Evolutionary conservation across 345 rosid genomes (phyloP).

Genomic region (Populus alba): DNA sequence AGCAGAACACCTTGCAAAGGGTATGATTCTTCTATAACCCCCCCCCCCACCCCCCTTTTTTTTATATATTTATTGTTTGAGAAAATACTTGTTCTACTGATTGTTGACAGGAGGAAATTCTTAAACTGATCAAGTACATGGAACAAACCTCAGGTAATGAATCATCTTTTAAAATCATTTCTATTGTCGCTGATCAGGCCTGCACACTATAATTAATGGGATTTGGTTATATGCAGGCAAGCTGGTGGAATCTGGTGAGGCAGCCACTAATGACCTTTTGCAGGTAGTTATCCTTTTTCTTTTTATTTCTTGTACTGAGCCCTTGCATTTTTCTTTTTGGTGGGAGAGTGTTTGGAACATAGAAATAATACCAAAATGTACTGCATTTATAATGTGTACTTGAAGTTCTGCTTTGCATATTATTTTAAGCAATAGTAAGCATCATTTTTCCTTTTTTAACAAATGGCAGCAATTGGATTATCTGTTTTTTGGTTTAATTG

Average conservation of each 20-base stretch:
- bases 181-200: neutral
- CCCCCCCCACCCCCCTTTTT: neutral
- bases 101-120: constrained; percentile 82
- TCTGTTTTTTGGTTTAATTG: neutral
- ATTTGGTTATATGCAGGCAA: constrained; percentile 49
- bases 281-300: constrained; percentile 43
- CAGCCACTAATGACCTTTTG: constrained; percentile 46
- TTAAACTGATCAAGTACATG: constrained; percentile 68
- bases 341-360: neutral
- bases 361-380: neutral
- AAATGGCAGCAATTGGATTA: neutral
- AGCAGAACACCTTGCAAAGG: constrained; percentile 76
- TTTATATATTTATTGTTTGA: neutral
- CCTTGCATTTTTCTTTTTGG: neutral
- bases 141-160: constrained; percentile 80
- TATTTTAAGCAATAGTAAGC: neutral
- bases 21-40: constrained; percentile 28
- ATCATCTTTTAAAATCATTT: neutral
- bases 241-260: constrained; percentile 55
- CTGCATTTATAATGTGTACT: neutral
- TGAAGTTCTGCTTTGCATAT: neutral
- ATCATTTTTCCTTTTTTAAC: neutral
- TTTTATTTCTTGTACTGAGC: neutral
- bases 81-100: constrained; percentile 3
- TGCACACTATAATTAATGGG: constrained; percentile 11